Conservation (phyloP, 805 yeast genomes). For the Saccharomyces mikatae region DNA sequence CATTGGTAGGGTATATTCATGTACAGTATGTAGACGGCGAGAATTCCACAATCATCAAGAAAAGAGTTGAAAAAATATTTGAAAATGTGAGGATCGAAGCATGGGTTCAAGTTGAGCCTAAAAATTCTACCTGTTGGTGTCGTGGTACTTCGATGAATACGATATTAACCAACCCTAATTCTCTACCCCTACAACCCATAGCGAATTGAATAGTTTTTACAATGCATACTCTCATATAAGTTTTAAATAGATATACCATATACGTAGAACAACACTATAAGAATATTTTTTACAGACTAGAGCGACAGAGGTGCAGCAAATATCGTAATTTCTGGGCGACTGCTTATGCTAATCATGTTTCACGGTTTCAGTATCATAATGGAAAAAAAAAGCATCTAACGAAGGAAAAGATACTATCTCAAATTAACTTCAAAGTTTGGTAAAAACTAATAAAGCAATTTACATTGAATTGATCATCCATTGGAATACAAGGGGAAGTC, state of each 20-base stretch:
- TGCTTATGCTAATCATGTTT: neutral
- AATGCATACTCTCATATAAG: neutral
- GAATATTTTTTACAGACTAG: neutral
- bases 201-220: neutral
- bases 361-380: neutral
- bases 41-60: constrained; percentile 50
- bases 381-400: neutral
- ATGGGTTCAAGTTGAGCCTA: constrained; percentile 62
- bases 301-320: neutral
- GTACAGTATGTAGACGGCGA: constrained; percentile 64
- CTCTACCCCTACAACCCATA: neutral
- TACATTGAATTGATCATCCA: neutral
- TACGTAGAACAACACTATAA: neutral
- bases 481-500: neutral
- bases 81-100: constrained; percentile 41
- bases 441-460: neutral
- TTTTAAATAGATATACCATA: neutral
- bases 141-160: constrained; percentile 25
- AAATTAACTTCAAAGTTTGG: neutral
- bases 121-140: constrained; percentile 64
- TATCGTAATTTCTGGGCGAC: neutral
- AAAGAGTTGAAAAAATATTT: constrained; percentile 51
- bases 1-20: constrained; percentile 72
- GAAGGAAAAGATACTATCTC: neutral
- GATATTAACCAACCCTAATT: constrained; percentile 4